Base-by-base conservation (phyloP, 2,329 filamentous ascomycete species). In the Stachybotrys elegans region DNA sequence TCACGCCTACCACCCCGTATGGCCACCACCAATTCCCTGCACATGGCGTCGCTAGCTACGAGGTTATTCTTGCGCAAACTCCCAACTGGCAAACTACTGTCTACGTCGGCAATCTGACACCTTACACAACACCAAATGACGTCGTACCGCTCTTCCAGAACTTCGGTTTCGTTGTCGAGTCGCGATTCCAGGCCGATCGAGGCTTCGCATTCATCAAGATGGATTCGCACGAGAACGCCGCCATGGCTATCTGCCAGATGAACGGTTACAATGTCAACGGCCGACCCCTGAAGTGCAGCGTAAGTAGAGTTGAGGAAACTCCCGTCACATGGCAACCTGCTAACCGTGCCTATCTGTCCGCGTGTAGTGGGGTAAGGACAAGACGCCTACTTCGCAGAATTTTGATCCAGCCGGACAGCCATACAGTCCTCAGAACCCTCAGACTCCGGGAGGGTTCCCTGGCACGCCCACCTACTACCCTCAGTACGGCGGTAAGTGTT, bases 141-240 rank as follows among this genome's bases (percentile, higher is more conserved):
- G 82, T 98, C 23, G 87, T 98, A n/a, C 93, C 93, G 5, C 77
- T 98, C 29, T 98, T 98, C 76, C 89, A 95, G 67, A 97, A 97
- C 73, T 98, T 97, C 62, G 93, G 93, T 45, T 97, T 89, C 59
- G 93, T 98, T 36, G 87, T 95, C 42, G 93, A 98, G 71, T 96
- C 92, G 41, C 88, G 93, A 48, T 95, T 98, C 78, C 93, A 98
- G 70, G 90, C 93, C 44, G 93, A 98, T 65, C 88, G 93, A 55
- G 93, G 93, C 13, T 98, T 98, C 64, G 90, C 93, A 7, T 98
- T 98, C 66, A 89, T 98, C 68, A 98, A 98, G 76, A 95, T 98
- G 91, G 93, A 98, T 65, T 86, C 84, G 6, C 93, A 98, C 61
- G 93, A 98, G 71, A 96, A 96, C 60, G 93, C 93, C 4, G 91